These are phyloP conservation scores for Rhododendron ferrugineum DNA, from an alignment of 148 eudicot species.

Conservation along the genomic window DNA sequence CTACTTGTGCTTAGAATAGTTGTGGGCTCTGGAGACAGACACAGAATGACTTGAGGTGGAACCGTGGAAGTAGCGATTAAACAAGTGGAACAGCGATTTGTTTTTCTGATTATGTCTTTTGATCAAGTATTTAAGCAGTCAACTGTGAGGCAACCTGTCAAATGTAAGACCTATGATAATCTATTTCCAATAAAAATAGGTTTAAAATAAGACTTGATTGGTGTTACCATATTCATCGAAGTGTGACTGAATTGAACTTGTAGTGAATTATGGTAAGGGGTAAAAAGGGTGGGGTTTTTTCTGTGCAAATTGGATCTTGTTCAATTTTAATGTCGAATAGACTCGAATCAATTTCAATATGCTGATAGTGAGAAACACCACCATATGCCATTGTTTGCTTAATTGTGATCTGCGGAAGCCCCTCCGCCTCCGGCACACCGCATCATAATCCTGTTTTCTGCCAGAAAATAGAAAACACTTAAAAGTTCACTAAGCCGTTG, in stretches of 20 bases:
- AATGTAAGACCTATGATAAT: background rate
- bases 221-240: background rate
- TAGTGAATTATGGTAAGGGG: background rate
- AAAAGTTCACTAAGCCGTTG: too few relatives aligned
- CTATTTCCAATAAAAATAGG: background rate
- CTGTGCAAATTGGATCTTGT: background rate
- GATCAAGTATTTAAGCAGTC: background rate
- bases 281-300: background rate
- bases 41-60: background rate
- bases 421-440: too few relatives aligned
- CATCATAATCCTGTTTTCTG: too few relatives aligned
- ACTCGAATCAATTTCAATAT: too few relatives aligned
- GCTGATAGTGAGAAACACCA: too few relatives aligned
- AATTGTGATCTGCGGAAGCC: too few relatives aligned
- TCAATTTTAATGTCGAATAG: too few relatives aligned
- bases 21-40: background rate
- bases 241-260: background rate
- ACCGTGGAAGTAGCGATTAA: background rate
- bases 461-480: too few relatives aligned
- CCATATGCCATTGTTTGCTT: too few relatives aligned
- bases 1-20: background rate
- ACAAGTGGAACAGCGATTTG: background rate
- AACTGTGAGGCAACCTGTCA: background rate
- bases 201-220: background rate
- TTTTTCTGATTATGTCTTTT: background rate